These are phyloP conservation scores for Cystobasidium sp. DNA, from an alignment of 1,284 basidiomycete genomes.

Conservation along the genomic window DNA sequence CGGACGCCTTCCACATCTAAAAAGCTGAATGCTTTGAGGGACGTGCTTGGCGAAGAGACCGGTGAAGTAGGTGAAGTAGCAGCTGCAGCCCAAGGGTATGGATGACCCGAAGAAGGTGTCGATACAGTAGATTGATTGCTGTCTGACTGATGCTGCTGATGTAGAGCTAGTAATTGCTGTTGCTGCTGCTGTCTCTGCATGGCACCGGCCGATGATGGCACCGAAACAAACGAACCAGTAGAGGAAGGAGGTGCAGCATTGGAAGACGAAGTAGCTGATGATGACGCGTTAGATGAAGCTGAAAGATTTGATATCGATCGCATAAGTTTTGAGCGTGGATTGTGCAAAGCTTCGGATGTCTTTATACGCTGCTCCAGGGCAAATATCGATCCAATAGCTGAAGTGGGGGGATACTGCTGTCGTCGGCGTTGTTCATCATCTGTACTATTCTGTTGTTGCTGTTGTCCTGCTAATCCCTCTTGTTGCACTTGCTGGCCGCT, in stretches of 20 bases:
- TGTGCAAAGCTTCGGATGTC: slow-evolving; percentile 35
- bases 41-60: not conserved
- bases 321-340: slow-evolving; percentile 12
- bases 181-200: slow-evolving; percentile 17
- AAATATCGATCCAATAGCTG: slow-evolving; percentile 20
- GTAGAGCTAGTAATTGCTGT: not conserved
- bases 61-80: slow-evolving; percentile 8
- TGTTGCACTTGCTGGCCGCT: not conserved
- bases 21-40: slow-evolving; percentile 25
- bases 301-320: slow-evolving; percentile 17
- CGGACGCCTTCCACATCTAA: slow-evolving; percentile 24
- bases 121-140: not conserved
- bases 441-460: too few species aligned
- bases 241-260: slow-evolving; percentile 6
- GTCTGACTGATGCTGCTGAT: not conserved
- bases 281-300: slow-evolving; percentile 6
- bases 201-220: slow-evolving; percentile 6
- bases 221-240: not conserved
- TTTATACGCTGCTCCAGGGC: slow-evolving; percentile 25
- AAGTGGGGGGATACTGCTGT: not conserved
- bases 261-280: not conserved
- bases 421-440: not conserved
- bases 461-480: not conserved
- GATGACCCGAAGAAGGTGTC: not conserved
- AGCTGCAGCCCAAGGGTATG: not conserved